Conservation (phyloP, 257 asterid genomes). For the Asclepias syriaca region DNA sequence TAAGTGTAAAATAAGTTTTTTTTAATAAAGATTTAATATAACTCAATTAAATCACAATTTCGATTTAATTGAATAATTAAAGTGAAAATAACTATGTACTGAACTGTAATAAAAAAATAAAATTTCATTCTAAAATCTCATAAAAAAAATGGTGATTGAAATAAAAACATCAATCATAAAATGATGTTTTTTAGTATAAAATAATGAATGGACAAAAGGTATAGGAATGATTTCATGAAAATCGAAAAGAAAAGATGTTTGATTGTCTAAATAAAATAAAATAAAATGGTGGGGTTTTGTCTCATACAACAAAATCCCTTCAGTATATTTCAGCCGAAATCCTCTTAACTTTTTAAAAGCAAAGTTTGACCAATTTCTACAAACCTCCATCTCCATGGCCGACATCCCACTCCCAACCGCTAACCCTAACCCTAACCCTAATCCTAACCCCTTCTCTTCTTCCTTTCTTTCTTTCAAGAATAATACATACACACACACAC, state of each 20-base stretch:
- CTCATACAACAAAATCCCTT: conserved; percentile 26
- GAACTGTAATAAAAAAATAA: no score
- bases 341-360: conserved; percentile 16
- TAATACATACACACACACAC: no score
- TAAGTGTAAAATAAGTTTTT: no score
- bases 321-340: conserved; percentile 26
- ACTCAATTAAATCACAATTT: no score
- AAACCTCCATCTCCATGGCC: conserved; percentile 26
- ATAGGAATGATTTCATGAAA: conserved; percentile 1
- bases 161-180: conserved; percentile 6
- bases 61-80: no score
- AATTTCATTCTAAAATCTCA: no score
- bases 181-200: background rate
- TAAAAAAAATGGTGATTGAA: background rate
- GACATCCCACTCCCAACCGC: conserved; percentile 24
- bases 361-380: conserved; percentile 22
- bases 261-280: background rate
- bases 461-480: no score
- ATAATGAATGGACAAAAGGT: background rate
- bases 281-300: conserved; percentile 25
- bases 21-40: no score
- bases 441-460: background rate
- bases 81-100: no score
- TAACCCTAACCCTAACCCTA: background rate
- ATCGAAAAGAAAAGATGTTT: conserved; percentile 5